A percentile compares a stretch with the other conserved stretches of the same genome.
Evolutionary conservation across 1,139 yeast genomes (phyloP).

Genomic region (Williopsis jadinii): DNA sequence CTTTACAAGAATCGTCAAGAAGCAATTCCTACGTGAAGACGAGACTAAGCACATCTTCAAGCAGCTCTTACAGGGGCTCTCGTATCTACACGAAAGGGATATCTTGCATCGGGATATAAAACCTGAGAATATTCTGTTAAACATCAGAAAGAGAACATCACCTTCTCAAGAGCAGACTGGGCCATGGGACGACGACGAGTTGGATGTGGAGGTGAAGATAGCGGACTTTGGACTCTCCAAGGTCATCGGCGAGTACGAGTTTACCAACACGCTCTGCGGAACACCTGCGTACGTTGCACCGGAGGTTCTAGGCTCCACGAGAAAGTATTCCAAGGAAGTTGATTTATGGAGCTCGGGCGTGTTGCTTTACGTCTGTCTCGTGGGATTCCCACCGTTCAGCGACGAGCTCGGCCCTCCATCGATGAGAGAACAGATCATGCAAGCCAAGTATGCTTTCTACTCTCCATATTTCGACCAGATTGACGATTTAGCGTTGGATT

Average conservation of each 20-base stretch:
- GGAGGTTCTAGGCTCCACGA: conserved; percentile 45
- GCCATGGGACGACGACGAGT: conserved; percentile 68
- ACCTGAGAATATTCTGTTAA: conserved; percentile 68
- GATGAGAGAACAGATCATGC: conserved; percentile 66
- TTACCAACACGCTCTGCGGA: conserved; percentile 74
- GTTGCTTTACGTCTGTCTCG: conserved; percentile 63
- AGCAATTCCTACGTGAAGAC: conserved; percentile 50
- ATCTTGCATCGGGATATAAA: conserved; percentile 75
- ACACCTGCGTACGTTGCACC: conserved; percentile 86
- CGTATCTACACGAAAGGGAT: conserved; percentile 53
- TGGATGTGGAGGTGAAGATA: conserved; percentile 59
- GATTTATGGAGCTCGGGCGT: conserved; percentile 83
- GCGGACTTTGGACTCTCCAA: conserved; percentile 82
- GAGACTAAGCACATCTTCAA: conserved; percentile 57
- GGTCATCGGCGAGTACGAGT: conserved; percentile 68
- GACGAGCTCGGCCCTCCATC: conserved; percentile 76
- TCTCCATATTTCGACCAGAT: conserved; percentile 78
- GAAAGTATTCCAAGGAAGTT: conserved; percentile 62
- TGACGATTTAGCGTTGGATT: conserved; percentile 55
- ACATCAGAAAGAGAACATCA: conserved; percentile 41
- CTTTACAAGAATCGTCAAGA: conserved; percentile 60
- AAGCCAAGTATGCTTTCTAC: conserved; percentile 64
- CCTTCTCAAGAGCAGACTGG: conserved; percentile 41
- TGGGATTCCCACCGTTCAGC: conserved; percentile 83
- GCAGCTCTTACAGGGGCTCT: conserved; percentile 57